Evolutionary conservation across 257 asterid species (phyloP).

Genomic region (Solanum dulcamara): DNA sequence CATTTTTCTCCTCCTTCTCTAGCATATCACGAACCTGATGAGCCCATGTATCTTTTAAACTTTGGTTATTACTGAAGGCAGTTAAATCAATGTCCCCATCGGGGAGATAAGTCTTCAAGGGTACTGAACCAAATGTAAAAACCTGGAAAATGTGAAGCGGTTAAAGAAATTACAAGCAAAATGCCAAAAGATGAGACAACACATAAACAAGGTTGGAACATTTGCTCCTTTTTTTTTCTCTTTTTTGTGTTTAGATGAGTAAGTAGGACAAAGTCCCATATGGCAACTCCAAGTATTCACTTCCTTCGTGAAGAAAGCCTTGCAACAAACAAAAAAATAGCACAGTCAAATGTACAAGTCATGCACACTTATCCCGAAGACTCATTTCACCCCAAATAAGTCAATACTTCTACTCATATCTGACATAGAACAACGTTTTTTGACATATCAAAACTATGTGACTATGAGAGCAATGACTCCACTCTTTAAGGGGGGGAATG

Average conservation of each 20-base stretch:
- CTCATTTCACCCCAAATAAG: neutral
- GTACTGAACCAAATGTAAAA: conserved; percentile 84
- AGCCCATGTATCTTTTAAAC: conserved; percentile 84
- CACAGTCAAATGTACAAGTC: neutral
- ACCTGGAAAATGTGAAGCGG: conserved; percentile 28
- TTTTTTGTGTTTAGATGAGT: neutral
- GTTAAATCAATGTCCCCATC: conserved; percentile 94
- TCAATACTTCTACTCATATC: neutral
- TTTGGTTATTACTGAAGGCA: conserved; percentile 62
- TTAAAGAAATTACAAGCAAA: neutral
- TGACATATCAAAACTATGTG: neutral
- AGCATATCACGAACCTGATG: conserved; percentile 77
- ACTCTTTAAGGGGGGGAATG: neutral
- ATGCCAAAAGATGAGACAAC: neutral
- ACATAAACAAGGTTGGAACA: neutral
- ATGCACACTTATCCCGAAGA: neutral
- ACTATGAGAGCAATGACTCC: neutral
- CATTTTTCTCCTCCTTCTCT: conserved; percentile 83
- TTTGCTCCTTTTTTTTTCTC: neutral
- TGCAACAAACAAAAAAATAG: neutral
- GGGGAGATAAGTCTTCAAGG: conserved; percentile 88
- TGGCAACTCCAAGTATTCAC: neutral
- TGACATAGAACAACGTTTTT: neutral
- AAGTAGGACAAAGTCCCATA: neutral
- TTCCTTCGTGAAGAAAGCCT: neutral